phyloP scores from a whole-genome alignment of 257 asterid genomes.

The Mentha longifolia region DNA sequence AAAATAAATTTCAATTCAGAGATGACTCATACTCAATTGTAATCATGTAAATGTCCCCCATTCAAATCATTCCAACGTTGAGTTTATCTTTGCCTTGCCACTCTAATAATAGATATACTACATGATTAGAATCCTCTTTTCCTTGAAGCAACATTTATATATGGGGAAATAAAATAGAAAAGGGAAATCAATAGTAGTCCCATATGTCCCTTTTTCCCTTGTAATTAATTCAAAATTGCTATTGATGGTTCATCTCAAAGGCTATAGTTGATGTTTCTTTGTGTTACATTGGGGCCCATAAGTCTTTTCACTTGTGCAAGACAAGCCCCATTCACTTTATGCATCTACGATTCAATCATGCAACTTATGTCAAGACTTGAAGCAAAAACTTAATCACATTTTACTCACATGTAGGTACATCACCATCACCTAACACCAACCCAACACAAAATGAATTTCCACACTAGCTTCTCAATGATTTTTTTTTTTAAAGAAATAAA shows the following conservation, averaged over 20 bases:
- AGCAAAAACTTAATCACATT: slow-evolving; percentile 54
- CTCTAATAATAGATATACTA: slow-evolving; percentile 38
- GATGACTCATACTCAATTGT: no score
- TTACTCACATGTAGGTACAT: slow-evolving; percentile 38
- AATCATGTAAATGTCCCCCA: no score
- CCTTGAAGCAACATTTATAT: slow-evolving; percentile 36
- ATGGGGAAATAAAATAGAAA: background rate
- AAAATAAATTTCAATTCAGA: no score
- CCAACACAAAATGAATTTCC: background rate
- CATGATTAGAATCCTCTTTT: slow-evolving; percentile 45
- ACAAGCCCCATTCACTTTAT: slow-evolving; percentile 56
- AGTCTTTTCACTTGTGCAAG: slow-evolving; percentile 67
- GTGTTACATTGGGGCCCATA: slow-evolving; percentile 56
- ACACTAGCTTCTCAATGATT: no score
- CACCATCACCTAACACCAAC: background rate
- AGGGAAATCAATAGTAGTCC: background rate
- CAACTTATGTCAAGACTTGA: slow-evolving; percentile 53
- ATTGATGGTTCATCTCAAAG: slow-evolving; percentile 44
- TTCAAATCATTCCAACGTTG: no score
- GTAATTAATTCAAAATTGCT: slow-evolving; percentile 46
- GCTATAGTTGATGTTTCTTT: slow-evolving; percentile 53
- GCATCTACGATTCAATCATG: slow-evolving; percentile 50
- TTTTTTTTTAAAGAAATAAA: no score
- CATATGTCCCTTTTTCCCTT: background rate
- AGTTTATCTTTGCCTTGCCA: slow-evolving; percentile 32